These are phyloP conservation scores for Aureobasidium sp. DNA, from an alignment of 2,329 filamentous ascomycete species.

Conservation along the genomic window DNA sequence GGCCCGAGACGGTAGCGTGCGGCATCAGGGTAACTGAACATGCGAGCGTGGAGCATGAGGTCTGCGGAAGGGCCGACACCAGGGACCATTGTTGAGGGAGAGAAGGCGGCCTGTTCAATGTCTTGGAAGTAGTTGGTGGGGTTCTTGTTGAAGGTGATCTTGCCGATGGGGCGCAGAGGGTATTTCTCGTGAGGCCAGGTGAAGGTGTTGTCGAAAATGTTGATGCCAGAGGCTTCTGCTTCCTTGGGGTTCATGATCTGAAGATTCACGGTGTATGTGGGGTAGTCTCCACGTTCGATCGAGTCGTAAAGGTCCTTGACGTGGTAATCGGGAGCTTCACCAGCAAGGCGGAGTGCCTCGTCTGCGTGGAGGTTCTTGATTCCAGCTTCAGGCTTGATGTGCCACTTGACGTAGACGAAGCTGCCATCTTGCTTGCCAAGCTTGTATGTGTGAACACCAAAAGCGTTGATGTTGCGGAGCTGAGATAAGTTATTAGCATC, in stretches of 20 bases:
- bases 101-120: constrained; percentile 59
- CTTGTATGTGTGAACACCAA: constrained; percentile 39
- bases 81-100: constrained; percentile 54
- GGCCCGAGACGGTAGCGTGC: constrained; percentile 39
- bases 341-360: constrained; percentile 29
- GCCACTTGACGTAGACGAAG: constrained; percentile 43
- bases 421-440: constrained; percentile 32
- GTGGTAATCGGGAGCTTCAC: constrained; percentile 30
- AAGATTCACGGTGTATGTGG: constrained; percentile 44
- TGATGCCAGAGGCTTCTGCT: constrained; percentile 38
- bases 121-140: constrained; percentile 60
- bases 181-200: constrained; percentile 45
- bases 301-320: constrained; percentile 34
- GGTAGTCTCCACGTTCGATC: constrained; percentile 38
- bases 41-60: constrained; percentile 52
- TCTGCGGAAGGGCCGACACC: constrained; percentile 56
- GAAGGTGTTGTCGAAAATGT: constrained; percentile 50
- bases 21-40: constrained; percentile 55
- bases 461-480: constrained; percentile 39
- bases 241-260: constrained; percentile 47
- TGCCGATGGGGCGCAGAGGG: constrained; percentile 41
- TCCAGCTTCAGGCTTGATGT: constrained; percentile 41
- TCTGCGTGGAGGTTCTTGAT: constrained; percentile 35
- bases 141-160: constrained; percentile 44
- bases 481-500: neutral